Conservation (phyloP, 768 basidiomycete genomes). For the Strobilomyces echinocephalus region DNA sequence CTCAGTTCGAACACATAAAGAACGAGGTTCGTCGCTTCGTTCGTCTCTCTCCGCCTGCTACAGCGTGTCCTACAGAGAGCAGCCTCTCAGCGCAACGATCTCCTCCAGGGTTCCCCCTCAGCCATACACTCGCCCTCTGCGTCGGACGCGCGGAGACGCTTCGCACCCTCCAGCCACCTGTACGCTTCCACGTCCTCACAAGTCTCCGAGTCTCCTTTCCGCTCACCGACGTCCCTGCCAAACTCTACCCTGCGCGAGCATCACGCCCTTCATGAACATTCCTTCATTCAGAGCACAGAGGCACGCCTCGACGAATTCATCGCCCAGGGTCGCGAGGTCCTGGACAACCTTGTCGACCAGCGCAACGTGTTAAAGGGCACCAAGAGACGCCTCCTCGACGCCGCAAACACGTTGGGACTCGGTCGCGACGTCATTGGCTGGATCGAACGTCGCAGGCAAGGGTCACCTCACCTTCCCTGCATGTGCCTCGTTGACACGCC, state of each 20-base stretch:
- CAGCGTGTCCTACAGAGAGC: conserved; percentile 43
- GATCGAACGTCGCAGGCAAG: conserved; percentile 90
- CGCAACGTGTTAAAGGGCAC: conserved; percentile 94
- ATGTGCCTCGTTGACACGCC: conserved; percentile 8
- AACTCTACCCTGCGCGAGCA: conserved; percentile 59
- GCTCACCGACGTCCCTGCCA: conserved; percentile 49
- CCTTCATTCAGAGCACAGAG: conserved; percentile 82
- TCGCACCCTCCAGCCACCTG: conserved; percentile 33
- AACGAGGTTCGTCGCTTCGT: conserved; percentile 35
- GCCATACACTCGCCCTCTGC: conserved; percentile 28
- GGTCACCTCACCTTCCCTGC: neutral
- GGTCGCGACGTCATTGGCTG: conserved; percentile 94
- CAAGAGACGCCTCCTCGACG: conserved; percentile 75
- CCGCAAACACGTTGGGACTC: conserved; percentile 91
- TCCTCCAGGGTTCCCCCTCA: conserved; percentile 48
- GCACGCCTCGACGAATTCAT: conserved; percentile 83
- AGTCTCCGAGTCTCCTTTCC: conserved; percentile 86
- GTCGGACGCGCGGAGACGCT: conserved; percentile 62
- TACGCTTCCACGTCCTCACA: conserved; percentile 45
- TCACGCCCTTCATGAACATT: conserved; percentile 82
- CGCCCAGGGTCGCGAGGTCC: conserved; percentile 84
- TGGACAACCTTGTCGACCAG: conserved; percentile 92
- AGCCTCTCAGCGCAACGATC: conserved; percentile 56
- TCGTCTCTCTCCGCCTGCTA: neutral
- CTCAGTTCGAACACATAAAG: conserved; percentile 79